A percentile compares a stretch with the other conserved stretches of the same genome.
phyloP scores from a whole-genome alignment of 352 stramenopile genomes.

The Phytopythium oedochilum region DNA sequence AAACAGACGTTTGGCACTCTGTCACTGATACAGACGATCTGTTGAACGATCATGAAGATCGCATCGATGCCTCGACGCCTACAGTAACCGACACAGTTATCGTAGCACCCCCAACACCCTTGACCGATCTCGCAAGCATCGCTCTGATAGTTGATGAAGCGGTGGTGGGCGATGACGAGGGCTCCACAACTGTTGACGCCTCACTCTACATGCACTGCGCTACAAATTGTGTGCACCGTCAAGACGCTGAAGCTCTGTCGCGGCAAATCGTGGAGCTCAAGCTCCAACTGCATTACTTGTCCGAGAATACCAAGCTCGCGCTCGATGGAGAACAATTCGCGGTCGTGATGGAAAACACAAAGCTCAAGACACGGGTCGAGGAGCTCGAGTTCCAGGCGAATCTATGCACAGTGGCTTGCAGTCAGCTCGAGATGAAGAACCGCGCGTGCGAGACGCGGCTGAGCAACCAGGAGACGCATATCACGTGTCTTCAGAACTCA shows the following conservation, averaged over 20 bases:
- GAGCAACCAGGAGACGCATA: slow-evolving; percentile 73
- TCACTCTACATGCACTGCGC: slow-evolving; percentile 6
- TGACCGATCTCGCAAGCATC: no score
- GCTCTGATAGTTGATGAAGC: slow-evolving; percentile 7
- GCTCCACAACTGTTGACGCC: neutral
- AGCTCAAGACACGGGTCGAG: slow-evolving; percentile 66
- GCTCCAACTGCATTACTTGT: slow-evolving; percentile 67
- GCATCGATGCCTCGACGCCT: neutral
- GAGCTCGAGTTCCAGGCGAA: slow-evolving; percentile 71
- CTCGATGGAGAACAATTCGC: slow-evolving; percentile 55
- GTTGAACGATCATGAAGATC: neutral
- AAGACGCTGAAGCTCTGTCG: slow-evolving; percentile 53
- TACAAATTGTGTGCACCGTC: slow-evolving; percentile 41
- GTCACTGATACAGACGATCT: neutral
- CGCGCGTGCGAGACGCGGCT: slow-evolving; percentile 56
- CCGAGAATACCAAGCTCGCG: slow-evolving; percentile 52
- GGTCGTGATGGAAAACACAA: slow-evolving; percentile 63
- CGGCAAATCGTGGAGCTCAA: slow-evolving; percentile 77
- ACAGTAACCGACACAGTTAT: neutral
- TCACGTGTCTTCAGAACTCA: slow-evolving; percentile 66
- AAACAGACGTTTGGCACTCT: slow-evolving; percentile 38
- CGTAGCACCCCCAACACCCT: neutral
- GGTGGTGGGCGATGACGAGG: neutral
- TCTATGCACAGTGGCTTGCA: slow-evolving; percentile 47
- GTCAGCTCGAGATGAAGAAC: slow-evolving; percentile 69